Conservation (phyloP, 2,329 filamentous ascomycete genomes). For the Penicillium occitanis region DNA sequence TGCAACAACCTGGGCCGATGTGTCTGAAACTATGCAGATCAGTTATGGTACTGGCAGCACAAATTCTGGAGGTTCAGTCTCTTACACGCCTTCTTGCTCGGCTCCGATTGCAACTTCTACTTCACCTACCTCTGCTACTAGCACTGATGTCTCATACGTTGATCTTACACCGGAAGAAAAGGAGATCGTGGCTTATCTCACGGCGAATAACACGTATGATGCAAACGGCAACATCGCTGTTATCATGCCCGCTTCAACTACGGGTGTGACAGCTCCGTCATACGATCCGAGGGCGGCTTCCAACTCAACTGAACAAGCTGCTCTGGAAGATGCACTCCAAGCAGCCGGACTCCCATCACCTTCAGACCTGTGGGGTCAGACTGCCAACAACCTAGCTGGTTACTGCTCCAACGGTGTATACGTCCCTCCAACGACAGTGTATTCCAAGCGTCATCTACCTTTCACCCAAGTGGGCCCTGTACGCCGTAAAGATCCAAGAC, state of each 20-base stretch:
- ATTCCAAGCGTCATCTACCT: neutral
- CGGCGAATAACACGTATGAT: neutral
- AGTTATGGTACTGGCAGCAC: slow-evolving; percentile 2
- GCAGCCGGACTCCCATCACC: neutral
- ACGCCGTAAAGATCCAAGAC: neutral
- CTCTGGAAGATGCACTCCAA: neutral
- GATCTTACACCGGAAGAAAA: slow-evolving; percentile 4
- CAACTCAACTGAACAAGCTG: neutral
- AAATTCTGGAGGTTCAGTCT: slow-evolving; percentile 75
- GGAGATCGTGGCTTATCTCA: neutral
- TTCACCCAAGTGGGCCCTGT: neutral
- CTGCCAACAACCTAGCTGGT: neutral
- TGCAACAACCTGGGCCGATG: neutral
- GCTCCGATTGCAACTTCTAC: slow-evolving; percentile 30
- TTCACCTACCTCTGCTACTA: neutral
- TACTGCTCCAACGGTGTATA: slow-evolving; percentile 1
- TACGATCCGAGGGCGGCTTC: neutral
- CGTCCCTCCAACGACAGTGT: neutral
- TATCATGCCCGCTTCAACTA: neutral
- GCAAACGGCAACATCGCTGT: slow-evolving; percentile 2
- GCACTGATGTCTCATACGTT: neutral
- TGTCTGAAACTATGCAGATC: slow-evolving; percentile 3
- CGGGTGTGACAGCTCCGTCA: neutral
- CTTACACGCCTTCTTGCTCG: slow-evolving; percentile 69
- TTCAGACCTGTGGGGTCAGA: neutral